Evolutionary conservation across 495 filamentous ascomycete genomes (phyloP).

Genomic region (Geopyxis carbonaria): DNA sequence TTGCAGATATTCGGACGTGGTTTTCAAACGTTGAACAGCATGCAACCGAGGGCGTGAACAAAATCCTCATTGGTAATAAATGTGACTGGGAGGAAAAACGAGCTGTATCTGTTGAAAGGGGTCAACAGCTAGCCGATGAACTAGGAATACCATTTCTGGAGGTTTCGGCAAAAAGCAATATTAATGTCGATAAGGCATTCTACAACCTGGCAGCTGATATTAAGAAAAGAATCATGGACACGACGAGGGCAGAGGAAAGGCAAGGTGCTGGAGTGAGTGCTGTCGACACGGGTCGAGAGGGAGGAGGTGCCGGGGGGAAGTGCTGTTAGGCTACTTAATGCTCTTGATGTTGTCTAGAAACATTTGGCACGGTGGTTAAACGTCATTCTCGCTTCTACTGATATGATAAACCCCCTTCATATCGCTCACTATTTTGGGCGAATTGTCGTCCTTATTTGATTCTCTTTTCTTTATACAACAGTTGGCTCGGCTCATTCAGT

Average conservation of each 20-base stretch:
- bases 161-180: conserved; percentile 95
- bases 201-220: conserved; percentile 90
- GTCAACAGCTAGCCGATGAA: conserved; percentile 85
- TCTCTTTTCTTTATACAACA: too few relatives aligned
- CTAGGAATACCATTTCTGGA: conserved; percentile 97
- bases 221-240: conserved; percentile 88
- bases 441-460: too few relatives aligned
- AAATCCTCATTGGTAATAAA: conserved; percentile 99
- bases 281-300: conserved; percentile 42
- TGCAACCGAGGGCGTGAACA: conserved; percentile 97
- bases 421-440: too few relatives aligned
- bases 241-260: conserved; percentile 58
- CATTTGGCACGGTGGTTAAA: too few relatives aligned
- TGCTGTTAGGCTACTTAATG: too few relatives aligned
- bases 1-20: conserved; percentile 98
- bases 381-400: too few relatives aligned
- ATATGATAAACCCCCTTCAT: too few relatives aligned
- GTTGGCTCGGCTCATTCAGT: too few relatives aligned
- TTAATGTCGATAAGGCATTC: conserved; percentile 98
- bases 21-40: conserved; percentile 99
- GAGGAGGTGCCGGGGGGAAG: conserved; percentile 50
- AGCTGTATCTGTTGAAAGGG: conserved; percentile 77
- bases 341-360: too few relatives aligned
- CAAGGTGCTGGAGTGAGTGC: conserved; percentile 51
- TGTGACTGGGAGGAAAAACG: conserved; percentile 99